Base-by-base conservation (phyloP, 148 eudicot genomes). In the Oxyria digyna region DNA sequence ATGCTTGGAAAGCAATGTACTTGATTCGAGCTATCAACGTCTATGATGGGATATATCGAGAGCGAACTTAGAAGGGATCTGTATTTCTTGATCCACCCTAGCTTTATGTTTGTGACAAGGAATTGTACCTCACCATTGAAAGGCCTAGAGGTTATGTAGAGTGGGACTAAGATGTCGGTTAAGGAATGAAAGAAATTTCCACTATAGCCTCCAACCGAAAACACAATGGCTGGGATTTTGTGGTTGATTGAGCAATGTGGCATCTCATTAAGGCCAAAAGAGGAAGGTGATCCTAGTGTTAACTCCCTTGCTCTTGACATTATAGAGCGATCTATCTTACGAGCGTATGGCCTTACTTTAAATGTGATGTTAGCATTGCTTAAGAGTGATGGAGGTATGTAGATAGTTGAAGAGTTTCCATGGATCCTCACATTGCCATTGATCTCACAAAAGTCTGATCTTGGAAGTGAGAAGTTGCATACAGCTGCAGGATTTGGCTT, bases 381-480 rank as follows among this genome's bases (percentile, higher is more conserved):
- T 46, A 67, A 12, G 15, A 62, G 75, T 23, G 42, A 41, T 17
- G 64, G 50, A 62, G 75, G 65, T 43, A 86, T 42, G 52, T 70
- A 81, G 32, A 89, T 77, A 0, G 87, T 78, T 31, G 86, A 82
- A 17, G 92, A 81, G 40, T 75, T 81, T 20, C 89, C 87, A 0
- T 75, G 81, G 49, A 89, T 76, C 68, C 87, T 75, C 37, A 82
- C 52, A 17, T 87, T 84, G 0, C 86, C 88, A 0, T 52, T 62
- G 68, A 83, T 73, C 71, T 87, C 85, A 62, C 83, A 87, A 32
- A 77, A 71, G 71, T 89, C 84, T 52, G 91, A 76, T 67, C 79
- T 75, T 21, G 73, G 72, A 26, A 70, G 73, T 33, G 83, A 76
- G 59, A 67, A 48, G 68, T 81, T 74, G 76, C 87, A 85, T 32